phyloP scores from a whole-genome alignment of 2,329 filamentous ascomycete species.

The Ophiocordyceps polyrhachis-furcata region DNA sequence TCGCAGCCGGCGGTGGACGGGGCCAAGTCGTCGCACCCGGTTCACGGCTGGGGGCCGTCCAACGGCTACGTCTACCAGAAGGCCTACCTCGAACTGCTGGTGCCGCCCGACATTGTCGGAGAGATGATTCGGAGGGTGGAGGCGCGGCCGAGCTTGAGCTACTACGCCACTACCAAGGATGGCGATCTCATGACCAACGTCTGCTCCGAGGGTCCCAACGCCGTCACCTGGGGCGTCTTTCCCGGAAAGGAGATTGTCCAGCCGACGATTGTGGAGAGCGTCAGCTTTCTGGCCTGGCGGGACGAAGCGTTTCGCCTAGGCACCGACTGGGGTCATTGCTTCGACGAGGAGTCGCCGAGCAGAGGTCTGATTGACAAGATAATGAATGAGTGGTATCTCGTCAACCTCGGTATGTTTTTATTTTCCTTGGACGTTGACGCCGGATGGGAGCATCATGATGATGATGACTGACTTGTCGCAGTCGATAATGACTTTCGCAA shows the following conservation, averaged over 20 bases:
- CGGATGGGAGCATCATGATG: too few relatives aligned
- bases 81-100: constrained; percentile 81
- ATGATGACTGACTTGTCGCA: constrained; percentile 15
- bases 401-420: constrained; percentile 66
- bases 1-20: constrained; percentile 92
- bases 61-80: constrained; percentile 99
- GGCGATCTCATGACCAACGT: constrained; percentile 75
- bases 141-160: constrained; percentile 65
- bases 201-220: constrained; percentile 73
- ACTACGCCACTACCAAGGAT: constrained; percentile 77
- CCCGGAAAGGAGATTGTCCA: constrained; percentile 99
- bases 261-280: constrained; percentile 95
- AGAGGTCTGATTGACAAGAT: constrained; percentile 62
- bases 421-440: too few relatives aligned
- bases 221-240: constrained; percentile 99
- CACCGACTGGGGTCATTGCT: constrained; percentile 85
- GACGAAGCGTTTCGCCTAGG: constrained; percentile 92
- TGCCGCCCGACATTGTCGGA: constrained; percentile 60
- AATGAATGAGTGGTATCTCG: constrained; percentile 80
- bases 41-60: constrained; percentile 84
- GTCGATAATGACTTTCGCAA: constrained; percentile 98
- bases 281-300: constrained; percentile 97
- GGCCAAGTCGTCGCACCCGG: constrained; percentile 66
- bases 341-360: constrained; percentile 57
- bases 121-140: constrained; percentile 66